Evolutionary conservation across 352 stramenopile genomes (phyloP).

Genomic region (Globisporangium paddicum): DNA sequence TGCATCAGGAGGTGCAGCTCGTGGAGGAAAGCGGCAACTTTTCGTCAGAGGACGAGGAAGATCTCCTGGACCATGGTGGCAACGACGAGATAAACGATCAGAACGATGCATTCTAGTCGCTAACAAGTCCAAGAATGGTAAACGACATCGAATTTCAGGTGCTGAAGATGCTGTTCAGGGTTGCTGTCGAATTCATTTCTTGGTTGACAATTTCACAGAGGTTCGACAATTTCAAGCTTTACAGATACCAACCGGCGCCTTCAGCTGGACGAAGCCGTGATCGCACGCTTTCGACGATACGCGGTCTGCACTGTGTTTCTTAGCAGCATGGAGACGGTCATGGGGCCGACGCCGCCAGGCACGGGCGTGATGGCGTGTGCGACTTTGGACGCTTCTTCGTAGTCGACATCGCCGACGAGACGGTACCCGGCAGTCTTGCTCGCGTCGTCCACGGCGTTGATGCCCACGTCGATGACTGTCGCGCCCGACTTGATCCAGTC

Average conservation of each 20-base stretch:
- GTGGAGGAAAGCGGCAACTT: slow-evolving; percentile 72
- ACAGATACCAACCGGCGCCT: too few species aligned
- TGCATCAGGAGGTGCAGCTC: slow-evolving; percentile 64
- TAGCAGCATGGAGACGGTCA: slow-evolving; percentile 96
- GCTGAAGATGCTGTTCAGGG: not conserved
- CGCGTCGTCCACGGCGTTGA: slow-evolving; percentile 94
- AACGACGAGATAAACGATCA: not conserved
- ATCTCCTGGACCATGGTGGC: slow-evolving; percentile 3
- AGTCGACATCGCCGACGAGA: slow-evolving; percentile 98
- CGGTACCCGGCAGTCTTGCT: slow-evolving; percentile 83
- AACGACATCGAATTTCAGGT: not conserved
- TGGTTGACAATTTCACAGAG: not conserved
- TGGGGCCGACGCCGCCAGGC: slow-evolving; percentile 94
- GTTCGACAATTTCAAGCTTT: not conserved
- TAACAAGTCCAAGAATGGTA: not conserved
- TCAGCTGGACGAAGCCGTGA: not conserved
- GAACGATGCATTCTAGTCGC: not conserved
- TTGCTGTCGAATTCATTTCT: not conserved
- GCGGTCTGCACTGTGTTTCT: slow-evolving; percentile 75
- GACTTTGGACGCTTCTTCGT: slow-evolving; percentile 74
- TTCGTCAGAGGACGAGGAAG: slow-evolving; percentile 67
- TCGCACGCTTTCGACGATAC: slow-evolving; percentile 18
- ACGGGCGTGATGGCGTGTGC: slow-evolving; percentile 96
- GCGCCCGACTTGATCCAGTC: slow-evolving; percentile 97
- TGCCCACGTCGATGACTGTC: slow-evolving; percentile 99